Evolutionary conservation across 2,329 filamentous ascomycete species (phyloP), one percentile per base, ranked within the genome.

Genomic region (Cytospora piceicola): DNA sequence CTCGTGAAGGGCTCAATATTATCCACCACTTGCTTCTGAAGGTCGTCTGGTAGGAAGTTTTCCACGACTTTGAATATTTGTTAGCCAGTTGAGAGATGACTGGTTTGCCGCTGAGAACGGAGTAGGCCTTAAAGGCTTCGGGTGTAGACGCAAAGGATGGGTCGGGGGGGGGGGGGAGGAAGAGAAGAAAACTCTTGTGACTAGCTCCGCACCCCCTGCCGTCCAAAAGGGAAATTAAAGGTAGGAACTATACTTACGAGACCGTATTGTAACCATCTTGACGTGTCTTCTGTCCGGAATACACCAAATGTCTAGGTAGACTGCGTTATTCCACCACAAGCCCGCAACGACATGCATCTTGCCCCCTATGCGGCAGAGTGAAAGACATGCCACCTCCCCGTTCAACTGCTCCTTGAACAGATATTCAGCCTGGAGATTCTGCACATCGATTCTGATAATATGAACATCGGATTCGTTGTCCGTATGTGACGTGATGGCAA

Each of bases 341-440:
- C 60, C 63, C 4, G 58, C 52, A 20, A 60, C 65, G n/a, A 64
- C 63, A 24, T 66, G 61, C 15, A 52, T 9, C 11, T 49, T 53
- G 29, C 67, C 73, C 3, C 69, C 67, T 5, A 75, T 65, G 2
- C 55, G 63, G 29, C 77, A 76, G 5, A 81, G 67, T 1, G 74
- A 72, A 8, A 87, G 69, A 65, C 81, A 85, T 4, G 83, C 85
- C 2, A 85, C 75, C 68, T 86, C 83, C 0, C 81, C 82, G 12
- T 77, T 70, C 0, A 80, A 71, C 2, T 34, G 12, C 20, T 56
- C 42, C 20, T 34, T 61, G 22, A 60, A 42, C 6, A 61, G 39
- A 39, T 46, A 56, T 6, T 30, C 17, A 15, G 57, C 14, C 77
- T 70, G 72, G 79, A 78, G 3, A 72, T 73, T 6, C 66, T 70